phyloP scores from a whole-genome alignment of 2,329 filamentous ascomycete species.

The Graphilbum fragrans region DNA sequence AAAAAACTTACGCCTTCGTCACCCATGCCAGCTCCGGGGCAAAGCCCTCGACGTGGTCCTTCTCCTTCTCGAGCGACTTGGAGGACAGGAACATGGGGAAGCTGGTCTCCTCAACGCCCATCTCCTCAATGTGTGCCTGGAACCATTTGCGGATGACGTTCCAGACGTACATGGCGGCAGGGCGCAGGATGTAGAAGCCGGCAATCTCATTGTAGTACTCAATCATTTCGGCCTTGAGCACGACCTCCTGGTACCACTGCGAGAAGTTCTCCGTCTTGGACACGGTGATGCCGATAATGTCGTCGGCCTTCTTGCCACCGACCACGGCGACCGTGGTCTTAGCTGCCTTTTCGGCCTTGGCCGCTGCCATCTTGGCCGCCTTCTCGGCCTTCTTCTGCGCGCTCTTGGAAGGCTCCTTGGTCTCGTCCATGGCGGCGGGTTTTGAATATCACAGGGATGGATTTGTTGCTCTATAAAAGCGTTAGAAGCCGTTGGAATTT shows the following conservation, averaged over 20 bases:
- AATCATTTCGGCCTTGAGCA: slow-evolving; percentile 93
- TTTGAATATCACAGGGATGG: too few species aligned
- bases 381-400: slow-evolving; percentile 56
- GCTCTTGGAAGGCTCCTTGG: slow-evolving; percentile 42
- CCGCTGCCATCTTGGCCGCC: slow-evolving; percentile 45
- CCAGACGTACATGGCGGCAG: slow-evolving; percentile 52
- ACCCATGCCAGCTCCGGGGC: slow-evolving; percentile 87
- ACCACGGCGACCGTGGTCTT: slow-evolving; percentile 40
- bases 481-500: neutral
- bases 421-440: slow-evolving; percentile 11
- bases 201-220: slow-evolving; percentile 91
- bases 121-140: slow-evolving; percentile 65
- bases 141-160: slow-evolving; percentile 56
- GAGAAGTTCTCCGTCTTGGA: slow-evolving; percentile 79
- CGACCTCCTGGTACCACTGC: slow-evolving; percentile 95
- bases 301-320: slow-evolving; percentile 47
- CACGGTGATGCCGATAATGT: slow-evolving; percentile 79
- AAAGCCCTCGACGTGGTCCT: slow-evolving; percentile 97
- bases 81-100: slow-evolving; percentile 93
- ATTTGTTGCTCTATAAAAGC: too few species aligned
- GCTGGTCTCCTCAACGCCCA: slow-evolving; percentile 91
- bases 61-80: slow-evolving; percentile 78
- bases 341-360: slow-evolving; percentile 49
- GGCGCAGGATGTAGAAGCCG: slow-evolving; percentile 88
- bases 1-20: slow-evolving; percentile 55